A percentile compares a stretch with the other conserved stretches of the same genome.
Conservation (phyloP, 169 alveolate species). For the Cryptosporidium baileyi region DNA sequence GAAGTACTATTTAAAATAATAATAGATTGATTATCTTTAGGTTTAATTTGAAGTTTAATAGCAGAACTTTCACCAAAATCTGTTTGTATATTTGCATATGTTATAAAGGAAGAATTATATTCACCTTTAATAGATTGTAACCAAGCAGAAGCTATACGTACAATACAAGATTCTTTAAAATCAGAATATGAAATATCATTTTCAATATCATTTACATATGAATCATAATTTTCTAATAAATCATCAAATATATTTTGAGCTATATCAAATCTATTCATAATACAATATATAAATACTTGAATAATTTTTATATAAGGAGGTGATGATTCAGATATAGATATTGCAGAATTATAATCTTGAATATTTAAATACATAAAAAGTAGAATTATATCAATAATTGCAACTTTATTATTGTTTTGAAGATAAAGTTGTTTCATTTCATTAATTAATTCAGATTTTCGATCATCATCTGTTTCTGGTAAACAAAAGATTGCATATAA, state of each 20-base stretch:
- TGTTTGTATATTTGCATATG: conserved; percentile 65
- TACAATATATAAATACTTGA: conserved; percentile 47
- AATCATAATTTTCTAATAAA: conserved; percentile 25
- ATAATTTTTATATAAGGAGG: conserved; percentile 21
- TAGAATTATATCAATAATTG: background rate
- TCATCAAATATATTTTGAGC: conserved; percentile 35
- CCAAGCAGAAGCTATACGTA: conserved; percentile 57
- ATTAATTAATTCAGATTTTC: conserved; percentile 14
- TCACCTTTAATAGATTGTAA: conserved; percentile 59
- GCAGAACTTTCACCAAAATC: conserved; percentile 59
- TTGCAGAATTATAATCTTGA: conserved; percentile 30
- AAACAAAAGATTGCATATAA: conserved; percentile 7
- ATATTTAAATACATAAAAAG: conserved; percentile 15
- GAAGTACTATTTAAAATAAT: conserved; percentile 48
- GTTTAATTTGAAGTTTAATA: background rate
- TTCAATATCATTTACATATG: background rate
- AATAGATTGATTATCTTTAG: conserved; percentile 27
- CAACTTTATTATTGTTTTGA: background rate
- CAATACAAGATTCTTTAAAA: conserved; percentile 48
- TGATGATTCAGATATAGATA: conserved; percentile 3
- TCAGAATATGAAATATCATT: background rate
- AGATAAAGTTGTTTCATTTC: conserved; percentile 37
- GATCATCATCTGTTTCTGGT: conserved; percentile 29
- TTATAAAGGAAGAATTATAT: conserved; percentile 49
- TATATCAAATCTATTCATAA: conserved; percentile 31